These are phyloP conservation scores for Anthoceros angustus DNA, from an alignment of 225 moss, liverwort and hornwort species.

Conservation along the genomic window DNA sequence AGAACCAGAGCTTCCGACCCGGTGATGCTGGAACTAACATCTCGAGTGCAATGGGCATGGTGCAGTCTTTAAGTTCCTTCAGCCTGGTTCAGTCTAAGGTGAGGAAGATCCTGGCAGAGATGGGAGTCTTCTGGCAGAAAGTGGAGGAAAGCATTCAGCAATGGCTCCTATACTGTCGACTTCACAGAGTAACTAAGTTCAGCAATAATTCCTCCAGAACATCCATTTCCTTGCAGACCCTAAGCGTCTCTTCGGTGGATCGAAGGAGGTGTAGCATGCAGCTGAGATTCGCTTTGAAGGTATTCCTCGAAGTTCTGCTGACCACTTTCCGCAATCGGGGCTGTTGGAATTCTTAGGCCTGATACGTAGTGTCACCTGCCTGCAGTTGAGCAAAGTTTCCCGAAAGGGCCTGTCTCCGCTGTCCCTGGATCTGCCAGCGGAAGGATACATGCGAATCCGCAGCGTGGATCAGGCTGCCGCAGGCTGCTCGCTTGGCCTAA, in stretches of 20 bases:
- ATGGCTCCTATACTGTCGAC: neutral
- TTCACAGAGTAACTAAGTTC: neutral
- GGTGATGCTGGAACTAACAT: no score
- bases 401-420: neutral
- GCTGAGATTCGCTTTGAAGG: neutral
- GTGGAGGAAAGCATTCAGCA: neutral
- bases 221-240: neutral
- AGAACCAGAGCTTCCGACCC: no score
- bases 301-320: neutral
- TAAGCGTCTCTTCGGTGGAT: no score
- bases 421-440: neutral
- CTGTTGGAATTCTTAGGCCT: neutral
- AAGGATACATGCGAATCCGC: neutral
- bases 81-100: neutral
- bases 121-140: neutral
- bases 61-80: neutral
- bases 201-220: neutral
- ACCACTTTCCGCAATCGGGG: neutral
- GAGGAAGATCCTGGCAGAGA: neutral
- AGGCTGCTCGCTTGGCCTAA: no score
- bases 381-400: neutral
- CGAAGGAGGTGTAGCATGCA: neutral
- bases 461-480: neutral
- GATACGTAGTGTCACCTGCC: neutral
- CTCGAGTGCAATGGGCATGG: no score